These are phyloP conservation scores for Ambrosiella xylebori DNA, from an alignment of 2,329 filamentous ascomycete genomes.

Conservation along the genomic window DNA sequence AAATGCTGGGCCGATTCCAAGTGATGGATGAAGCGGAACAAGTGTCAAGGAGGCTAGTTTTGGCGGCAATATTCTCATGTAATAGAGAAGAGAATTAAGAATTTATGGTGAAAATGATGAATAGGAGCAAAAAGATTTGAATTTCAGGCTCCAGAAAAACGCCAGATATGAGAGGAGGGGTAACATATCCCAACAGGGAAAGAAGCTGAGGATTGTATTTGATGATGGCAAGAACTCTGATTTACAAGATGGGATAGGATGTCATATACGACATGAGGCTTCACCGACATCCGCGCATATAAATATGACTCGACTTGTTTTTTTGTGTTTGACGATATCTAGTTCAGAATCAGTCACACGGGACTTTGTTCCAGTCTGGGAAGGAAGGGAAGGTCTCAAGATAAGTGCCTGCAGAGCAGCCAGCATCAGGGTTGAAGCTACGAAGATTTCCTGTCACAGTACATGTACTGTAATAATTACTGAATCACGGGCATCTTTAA, in stretches of 20 bases:
- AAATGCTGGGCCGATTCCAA: too few species aligned
- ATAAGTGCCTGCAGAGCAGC: slow-evolving; percentile 9
- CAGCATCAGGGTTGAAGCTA: slow-evolving; percentile 4
- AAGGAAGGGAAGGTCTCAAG: slow-evolving; percentile 6
- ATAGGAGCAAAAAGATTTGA: neutral
- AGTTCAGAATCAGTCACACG: too few species aligned
- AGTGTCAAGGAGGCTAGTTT: neutral
- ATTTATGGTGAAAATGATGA: neutral
- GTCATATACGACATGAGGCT: neutral
- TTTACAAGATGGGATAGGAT: neutral
- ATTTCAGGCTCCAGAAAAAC: neutral
- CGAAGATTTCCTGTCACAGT: neutral
- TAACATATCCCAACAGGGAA: neutral
- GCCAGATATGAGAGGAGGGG: neutral
- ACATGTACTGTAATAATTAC: neutral
- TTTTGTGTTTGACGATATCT: too few species aligned
- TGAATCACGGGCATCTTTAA: neutral
- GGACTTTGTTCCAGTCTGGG: neutral
- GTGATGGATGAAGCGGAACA: neutral
- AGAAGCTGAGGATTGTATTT: neutral
- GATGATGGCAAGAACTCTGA: neutral
- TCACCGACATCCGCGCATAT: neutral
- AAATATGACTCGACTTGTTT: neutral
- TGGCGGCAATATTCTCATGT: neutral
- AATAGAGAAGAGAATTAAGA: neutral